Evolutionary conservation across 2,329 filamentous ascomycete genomes (phyloP).

Genomic region (Teratosphaeria zuluensis): DNA sequence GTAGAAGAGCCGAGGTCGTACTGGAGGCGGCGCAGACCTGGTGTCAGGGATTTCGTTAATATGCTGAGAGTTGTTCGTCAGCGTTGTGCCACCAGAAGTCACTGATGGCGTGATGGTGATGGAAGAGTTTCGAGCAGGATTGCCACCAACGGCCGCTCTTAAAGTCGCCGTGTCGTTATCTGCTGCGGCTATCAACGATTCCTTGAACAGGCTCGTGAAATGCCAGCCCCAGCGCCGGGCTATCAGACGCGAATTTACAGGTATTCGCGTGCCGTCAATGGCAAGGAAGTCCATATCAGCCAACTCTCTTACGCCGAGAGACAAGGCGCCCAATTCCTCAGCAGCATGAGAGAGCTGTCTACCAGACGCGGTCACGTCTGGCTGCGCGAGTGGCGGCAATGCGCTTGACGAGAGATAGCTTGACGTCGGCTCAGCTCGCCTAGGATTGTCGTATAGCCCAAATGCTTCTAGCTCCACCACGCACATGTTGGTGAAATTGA

Average conservation of each 20-base stretch:
- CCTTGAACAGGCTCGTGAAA: constrained; percentile 82
- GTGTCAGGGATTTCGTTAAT: constrained; percentile 41
- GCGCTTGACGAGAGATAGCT: constrained; percentile 77
- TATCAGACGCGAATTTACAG: constrained; percentile 84
- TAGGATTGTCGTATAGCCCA: constrained; percentile 91
- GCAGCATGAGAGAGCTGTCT: constrained; percentile 67
- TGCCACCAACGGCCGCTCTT: constrained; percentile 44
- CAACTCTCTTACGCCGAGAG: constrained; percentile 70
- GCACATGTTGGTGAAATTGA: constrained; percentile 95
- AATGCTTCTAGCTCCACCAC: constrained; percentile 96
- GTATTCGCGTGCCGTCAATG: constrained; percentile 80
- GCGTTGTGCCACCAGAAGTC: constrained; percentile 35
- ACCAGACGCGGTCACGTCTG: constrained; percentile 56
- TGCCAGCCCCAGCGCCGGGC: constrained; percentile 88
- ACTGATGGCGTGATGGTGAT: constrained; percentile 72
- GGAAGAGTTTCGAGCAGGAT: constrained; percentile 64
- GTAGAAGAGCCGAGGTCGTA: constrained; percentile 76
- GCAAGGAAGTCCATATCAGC: constrained; percentile 96
- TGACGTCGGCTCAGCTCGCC: constrained; percentile 66
- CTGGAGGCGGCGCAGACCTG: constrained; percentile 44
- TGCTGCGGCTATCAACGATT: constrained; percentile 56
- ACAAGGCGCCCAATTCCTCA: constrained; percentile 75
- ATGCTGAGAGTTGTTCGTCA: constrained; percentile 35
- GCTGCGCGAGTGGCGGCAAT: constrained; percentile 30
- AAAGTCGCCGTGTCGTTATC: constrained; percentile 67